A percentile compares a stretch with the other conserved stretches of the same genome.
These are phyloP conservation scores for Tuber melanosporum DNA, from an alignment of 495 filamentous ascomycete species.

Conservation along the genomic window DNA sequence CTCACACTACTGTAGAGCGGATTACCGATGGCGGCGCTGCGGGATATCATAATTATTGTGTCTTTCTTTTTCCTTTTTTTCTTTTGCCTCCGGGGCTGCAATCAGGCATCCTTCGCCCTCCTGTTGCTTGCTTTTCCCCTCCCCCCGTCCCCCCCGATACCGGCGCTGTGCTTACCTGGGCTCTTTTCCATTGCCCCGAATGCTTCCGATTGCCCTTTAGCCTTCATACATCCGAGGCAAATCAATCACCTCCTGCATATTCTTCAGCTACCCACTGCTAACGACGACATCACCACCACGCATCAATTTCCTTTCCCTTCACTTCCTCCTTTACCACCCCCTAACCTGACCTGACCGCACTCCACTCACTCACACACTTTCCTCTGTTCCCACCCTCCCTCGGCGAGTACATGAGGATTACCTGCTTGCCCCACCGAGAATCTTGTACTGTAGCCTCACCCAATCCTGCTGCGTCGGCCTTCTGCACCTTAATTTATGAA, in stretches of 20 bases:
- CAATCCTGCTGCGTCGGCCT: conserved; percentile 1
- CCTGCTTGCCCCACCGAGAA: neutral
- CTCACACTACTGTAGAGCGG: neutral
- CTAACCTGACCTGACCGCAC: neutral
- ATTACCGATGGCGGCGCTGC: neutral
- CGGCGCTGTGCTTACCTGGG: neutral
- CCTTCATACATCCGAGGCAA: neutral
- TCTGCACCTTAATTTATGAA: conserved; percentile 32
- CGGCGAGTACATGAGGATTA: neutral
- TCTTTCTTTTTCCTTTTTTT: neutral
- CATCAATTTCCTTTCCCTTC: neutral
- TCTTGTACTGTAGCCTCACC: neutral
- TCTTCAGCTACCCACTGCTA: neutral
- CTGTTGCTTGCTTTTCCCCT: neutral
- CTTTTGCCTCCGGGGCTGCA: neutral
- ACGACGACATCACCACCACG: neutral
- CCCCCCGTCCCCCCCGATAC: neutral
- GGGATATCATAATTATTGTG: neutral
- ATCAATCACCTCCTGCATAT: conserved; percentile 2
- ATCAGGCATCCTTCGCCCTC: neutral
- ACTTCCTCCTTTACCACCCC: neutral
- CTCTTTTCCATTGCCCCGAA: neutral
- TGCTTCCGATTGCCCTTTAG: conserved; percentile 5
- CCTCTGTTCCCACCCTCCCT: neutral
- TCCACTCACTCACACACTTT: neutral